Conservation (phyloP, 164 flowering plant genomes). For the Magnolia officinalis region DNA sequence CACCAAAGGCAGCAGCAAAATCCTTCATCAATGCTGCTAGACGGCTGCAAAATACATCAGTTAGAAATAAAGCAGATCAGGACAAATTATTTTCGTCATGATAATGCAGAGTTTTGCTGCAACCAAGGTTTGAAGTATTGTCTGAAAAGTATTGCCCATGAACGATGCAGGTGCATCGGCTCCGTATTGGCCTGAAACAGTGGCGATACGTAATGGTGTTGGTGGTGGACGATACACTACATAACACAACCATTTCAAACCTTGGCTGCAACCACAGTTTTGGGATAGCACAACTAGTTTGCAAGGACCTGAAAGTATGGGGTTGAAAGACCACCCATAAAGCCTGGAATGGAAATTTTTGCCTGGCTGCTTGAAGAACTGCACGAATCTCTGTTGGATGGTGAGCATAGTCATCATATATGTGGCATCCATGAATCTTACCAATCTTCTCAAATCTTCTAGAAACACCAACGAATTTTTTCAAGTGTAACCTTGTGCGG, state of each 20-base stretch:
- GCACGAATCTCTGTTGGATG: slow-evolving; percentile 49
- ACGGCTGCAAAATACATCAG: slow-evolving; percentile 27
- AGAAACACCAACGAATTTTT: slow-evolving; percentile 36
- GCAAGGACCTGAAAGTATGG: slow-evolving; percentile 41
- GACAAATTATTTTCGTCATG: not conserved
- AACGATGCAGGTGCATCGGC: too few species aligned
- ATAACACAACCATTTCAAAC: too few species aligned
- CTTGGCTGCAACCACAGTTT: not conserved
- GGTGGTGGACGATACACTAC: too few species aligned
- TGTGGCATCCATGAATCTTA: slow-evolving; percentile 25
- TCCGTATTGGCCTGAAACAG: too few species aligned
- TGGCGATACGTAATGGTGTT: too few species aligned
- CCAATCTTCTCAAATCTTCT: slow-evolving; percentile 49
- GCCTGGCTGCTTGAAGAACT: slow-evolving; percentile 47
- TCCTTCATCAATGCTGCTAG: slow-evolving; percentile 40
- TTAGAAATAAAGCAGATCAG: not conserved
- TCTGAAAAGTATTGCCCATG: too few species aligned
- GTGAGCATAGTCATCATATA: slow-evolving; percentile 53
- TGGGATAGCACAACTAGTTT: not conserved
- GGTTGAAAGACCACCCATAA: slow-evolving; percentile 46
- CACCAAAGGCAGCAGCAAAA: slow-evolving; percentile 36
- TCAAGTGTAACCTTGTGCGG: slow-evolving; percentile 19
- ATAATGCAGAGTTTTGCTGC: not conserved
- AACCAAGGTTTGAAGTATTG: not conserved
- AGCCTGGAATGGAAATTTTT: slow-evolving; percentile 26